Percentiles rank a stretch among this genome's conserved stretches.
These are phyloP conservation scores for Coniosporium tulheliwenetii DNA, from an alignment of 2,329 filamentous ascomycete genomes.

Conservation along the genomic window DNA sequence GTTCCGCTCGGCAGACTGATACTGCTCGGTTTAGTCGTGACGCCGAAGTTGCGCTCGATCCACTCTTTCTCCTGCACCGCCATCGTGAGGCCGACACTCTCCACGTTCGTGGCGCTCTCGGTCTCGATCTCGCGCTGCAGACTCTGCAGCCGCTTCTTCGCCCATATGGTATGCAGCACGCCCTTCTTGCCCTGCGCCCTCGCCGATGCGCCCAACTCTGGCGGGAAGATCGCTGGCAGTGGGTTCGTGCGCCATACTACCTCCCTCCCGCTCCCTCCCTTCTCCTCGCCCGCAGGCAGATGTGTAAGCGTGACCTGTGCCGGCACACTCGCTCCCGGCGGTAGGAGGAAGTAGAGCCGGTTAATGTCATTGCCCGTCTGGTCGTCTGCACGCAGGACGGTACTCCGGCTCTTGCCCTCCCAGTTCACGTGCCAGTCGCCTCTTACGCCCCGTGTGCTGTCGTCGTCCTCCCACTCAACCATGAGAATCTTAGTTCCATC, in stretches of 20 bases:
- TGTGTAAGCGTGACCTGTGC: constrained; percentile 52
- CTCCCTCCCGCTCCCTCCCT: constrained; percentile 8
- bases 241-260: constrained; percentile 54
- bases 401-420: constrained; percentile 53
- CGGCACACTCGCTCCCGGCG: constrained; percentile 56
- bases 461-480: constrained; percentile 72
- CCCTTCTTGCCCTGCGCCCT: constrained; percentile 58
- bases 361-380: constrained; percentile 22
- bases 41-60: constrained; percentile 70
- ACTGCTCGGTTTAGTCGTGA: constrained; percentile 27
- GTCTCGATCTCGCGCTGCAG: constrained; percentile 61
- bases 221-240: constrained; percentile 72
- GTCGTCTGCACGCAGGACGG: constrained; percentile 52
- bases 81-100: constrained; percentile 76
- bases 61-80: constrained; percentile 68
- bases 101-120: constrained; percentile 58
- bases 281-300: constrained; percentile 26
- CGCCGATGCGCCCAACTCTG: constrained; percentile 52
- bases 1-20: constrained; percentile 17
- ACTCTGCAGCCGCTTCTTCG: constrained; percentile 61
- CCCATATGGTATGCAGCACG: constrained; percentile 82
- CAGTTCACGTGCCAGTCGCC: constrained; percentile 66
- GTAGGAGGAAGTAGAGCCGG: constrained; percentile 67
- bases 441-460: constrained; percentile 26
- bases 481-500: constrained; percentile 84